A percentile compares a stretch with the other conserved stretches of the same genome.
phyloP scores from a whole-genome alignment of 2,329 filamentous ascomycete genomes.

The Rhynchosporium agropyri region DNA sequence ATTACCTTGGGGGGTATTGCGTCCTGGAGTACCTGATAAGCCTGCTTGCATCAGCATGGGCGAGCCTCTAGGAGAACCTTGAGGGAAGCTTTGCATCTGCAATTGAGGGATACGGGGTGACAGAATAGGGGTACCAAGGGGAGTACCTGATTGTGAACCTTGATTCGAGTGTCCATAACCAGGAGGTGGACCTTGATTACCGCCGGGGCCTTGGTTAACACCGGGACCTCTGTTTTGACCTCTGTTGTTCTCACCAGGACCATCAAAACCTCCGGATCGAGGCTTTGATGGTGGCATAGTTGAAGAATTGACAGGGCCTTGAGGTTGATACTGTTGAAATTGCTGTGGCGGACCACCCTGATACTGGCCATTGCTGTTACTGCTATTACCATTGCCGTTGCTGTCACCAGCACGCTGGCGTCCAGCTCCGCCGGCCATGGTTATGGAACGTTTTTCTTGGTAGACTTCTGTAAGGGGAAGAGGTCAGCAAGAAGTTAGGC shows the following conservation, averaged over 20 bases:
- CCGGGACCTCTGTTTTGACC: slow-evolving; percentile 4
- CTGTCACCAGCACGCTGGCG: slow-evolving; percentile 16
- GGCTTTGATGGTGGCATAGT: slow-evolving; percentile 11
- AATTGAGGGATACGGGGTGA: slow-evolving; percentile 6
- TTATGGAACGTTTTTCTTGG: neutral
- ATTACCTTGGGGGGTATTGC: slow-evolving; percentile 7
- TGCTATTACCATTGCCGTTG: slow-evolving; percentile 1
- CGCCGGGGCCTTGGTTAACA: slow-evolving; percentile 1
- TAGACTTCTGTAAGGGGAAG: slow-evolving; percentile 3
- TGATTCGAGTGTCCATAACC: slow-evolving; percentile 1
- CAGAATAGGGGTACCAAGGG: slow-evolving; percentile 1
- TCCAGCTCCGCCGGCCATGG: slow-evolving; percentile 30
- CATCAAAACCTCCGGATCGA: slow-evolving; percentile 28
- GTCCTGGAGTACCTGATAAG: slow-evolving; percentile 9
- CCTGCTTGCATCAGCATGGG: slow-evolving; percentile 16
- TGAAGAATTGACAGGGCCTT: neutral
- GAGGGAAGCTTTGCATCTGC: slow-evolving; percentile 12
- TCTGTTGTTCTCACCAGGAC: slow-evolving; percentile 17
- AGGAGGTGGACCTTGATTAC: slow-evolving; percentile 9
- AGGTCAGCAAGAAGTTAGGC: neutral
- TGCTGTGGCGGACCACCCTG: slow-evolving; percentile 11
- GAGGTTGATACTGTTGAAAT: slow-evolving; percentile 8
- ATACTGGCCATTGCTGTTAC: slow-evolving; percentile 6
- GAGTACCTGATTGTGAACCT: slow-evolving; percentile 9
- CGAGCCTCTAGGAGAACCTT: slow-evolving; percentile 12